A percentile compares a stretch with the other conserved stretches of the same genome.
phyloP scores from a whole-genome alignment of 192 early-diverging fungal genomes.

The Coemansia pectinata region DNA sequence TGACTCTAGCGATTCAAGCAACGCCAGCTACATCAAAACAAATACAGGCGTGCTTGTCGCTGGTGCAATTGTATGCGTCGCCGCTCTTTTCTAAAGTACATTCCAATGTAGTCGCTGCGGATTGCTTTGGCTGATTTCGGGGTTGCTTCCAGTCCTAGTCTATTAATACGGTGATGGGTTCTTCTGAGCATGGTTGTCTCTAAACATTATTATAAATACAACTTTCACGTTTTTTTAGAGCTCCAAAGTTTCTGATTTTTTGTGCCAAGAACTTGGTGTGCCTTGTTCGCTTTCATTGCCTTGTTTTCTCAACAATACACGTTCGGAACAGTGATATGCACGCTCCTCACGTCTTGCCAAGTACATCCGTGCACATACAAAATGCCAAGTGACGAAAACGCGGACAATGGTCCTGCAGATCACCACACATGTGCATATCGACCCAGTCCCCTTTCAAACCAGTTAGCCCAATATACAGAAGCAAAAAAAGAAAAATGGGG shows the following conservation, averaged over 20 bases:
- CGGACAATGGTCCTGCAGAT: not conserved
- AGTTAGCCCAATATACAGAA: not conserved
- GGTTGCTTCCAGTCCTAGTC: not conserved
- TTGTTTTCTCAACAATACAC: not conserved
- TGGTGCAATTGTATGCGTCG: not conserved
- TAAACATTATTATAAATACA: not conserved
- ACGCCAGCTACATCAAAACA: not conserved
- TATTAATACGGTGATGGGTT: not conserved
- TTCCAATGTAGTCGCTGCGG: not conserved
- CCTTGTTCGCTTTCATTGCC: not conserved
- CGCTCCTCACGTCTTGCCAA: not conserved
- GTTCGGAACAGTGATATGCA: not conserved
- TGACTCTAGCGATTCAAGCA: not conserved
- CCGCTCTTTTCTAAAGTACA: not conserved
- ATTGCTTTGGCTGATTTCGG: not conserved
- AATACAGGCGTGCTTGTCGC: not conserved
- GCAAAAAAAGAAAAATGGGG: not conserved
- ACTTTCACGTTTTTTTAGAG: not conserved
- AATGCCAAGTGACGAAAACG: not conserved
- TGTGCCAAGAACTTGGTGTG: not conserved
- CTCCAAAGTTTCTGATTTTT: not conserved
- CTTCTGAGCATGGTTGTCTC: not conserved
- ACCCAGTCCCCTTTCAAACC: not conserved
- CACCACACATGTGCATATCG: not conserved
- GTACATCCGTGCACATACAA: not conserved